These are phyloP conservation scores for Sphagnum tenellum DNA, from an alignment of 225 moss, liverwort and hornwort species.

Conservation along the genomic window DNA sequence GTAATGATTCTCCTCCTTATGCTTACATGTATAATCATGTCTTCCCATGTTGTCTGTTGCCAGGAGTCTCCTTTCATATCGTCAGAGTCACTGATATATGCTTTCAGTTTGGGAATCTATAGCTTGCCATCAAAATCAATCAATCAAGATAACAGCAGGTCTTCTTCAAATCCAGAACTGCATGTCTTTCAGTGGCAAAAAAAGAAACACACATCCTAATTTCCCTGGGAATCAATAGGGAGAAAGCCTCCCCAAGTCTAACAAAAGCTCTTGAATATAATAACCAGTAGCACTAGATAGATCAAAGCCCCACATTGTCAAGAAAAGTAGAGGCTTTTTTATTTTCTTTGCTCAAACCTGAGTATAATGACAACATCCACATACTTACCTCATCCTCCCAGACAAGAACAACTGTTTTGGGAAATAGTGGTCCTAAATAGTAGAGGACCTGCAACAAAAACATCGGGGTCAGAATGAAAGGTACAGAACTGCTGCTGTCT, in stretches of 20 bases:
- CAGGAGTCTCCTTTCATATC: slow-evolving; percentile 54
- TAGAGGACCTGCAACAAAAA: slow-evolving; percentile 61
- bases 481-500: too few species aligned
- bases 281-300: too few species aligned
- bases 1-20: background rate
- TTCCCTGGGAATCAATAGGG: too few species aligned
- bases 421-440: slow-evolving; percentile 77
- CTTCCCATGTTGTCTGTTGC: slow-evolving; percentile 85
- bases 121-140: slow-evolving; percentile 8
- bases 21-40: slow-evolving; percentile 83
- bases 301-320: too few species aligned
- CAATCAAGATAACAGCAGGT: too few species aligned
- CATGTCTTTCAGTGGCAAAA: too few species aligned
- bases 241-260: too few species aligned
- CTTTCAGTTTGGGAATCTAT: slow-evolving; percentile 91
- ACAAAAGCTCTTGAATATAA: too few species aligned
- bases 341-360: background rate
- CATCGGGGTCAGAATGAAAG: too few species aligned
- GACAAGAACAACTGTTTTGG: slow-evolving; percentile 61
- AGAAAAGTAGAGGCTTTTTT: background rate
- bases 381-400: slow-evolving; percentile 90
- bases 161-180: too few species aligned
- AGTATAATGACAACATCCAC: background rate
- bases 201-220: too few species aligned
- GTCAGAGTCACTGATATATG: slow-evolving; percentile 62